These are phyloP conservation scores for Aspergillus flavus DNA, from an alignment of 2,329 filamentous ascomycete genomes.

Conservation along the genomic window DNA sequence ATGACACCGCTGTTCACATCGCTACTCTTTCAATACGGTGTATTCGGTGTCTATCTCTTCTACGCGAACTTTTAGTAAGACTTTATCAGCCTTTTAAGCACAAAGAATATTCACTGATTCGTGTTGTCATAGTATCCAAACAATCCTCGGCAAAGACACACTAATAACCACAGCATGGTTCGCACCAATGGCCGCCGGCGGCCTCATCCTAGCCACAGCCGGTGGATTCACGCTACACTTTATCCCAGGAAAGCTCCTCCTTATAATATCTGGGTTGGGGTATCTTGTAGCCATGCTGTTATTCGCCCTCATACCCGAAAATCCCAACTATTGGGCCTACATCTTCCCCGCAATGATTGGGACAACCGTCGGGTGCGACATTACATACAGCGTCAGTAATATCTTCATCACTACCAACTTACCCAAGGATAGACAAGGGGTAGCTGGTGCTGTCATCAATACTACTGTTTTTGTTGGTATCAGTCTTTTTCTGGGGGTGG, in stretches of 20 bases:
- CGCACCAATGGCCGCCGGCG: neutral
- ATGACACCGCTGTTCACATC: conserved; percentile 11
- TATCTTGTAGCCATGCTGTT: conserved; percentile 8
- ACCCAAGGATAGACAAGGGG: conserved; percentile 9
- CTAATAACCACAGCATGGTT: neutral
- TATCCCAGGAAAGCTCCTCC: neutral
- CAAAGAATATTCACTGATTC: neutral
- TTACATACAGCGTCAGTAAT: conserved; percentile 15
- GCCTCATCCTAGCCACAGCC: neutral
- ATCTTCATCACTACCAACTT: conserved; percentile 14
- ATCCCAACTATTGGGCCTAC: conserved; percentile 14
- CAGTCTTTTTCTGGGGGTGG: conserved; percentile 13
- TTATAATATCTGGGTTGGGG: neutral
- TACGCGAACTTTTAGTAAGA: conserved; percentile 15
- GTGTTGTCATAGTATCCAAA: neutral
- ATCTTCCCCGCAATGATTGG: conserved; percentile 13
- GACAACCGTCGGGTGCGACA: conserved; percentile 9
- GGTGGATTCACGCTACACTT: neutral
- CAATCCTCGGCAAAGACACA: neutral
- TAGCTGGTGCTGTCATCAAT: conserved; percentile 11
- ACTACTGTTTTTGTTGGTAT: conserved; percentile 13
- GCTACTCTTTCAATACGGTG: conserved; percentile 10
- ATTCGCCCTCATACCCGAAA: conserved; percentile 11
- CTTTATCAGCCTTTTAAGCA: neutral
- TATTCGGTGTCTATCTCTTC: conserved; percentile 14